A percentile compares a stretch with the other conserved stretches of the same genome.
phyloP scores from a whole-genome alignment of 345 rosid genomes.

The Streptanthus diversifolius region DNA sequence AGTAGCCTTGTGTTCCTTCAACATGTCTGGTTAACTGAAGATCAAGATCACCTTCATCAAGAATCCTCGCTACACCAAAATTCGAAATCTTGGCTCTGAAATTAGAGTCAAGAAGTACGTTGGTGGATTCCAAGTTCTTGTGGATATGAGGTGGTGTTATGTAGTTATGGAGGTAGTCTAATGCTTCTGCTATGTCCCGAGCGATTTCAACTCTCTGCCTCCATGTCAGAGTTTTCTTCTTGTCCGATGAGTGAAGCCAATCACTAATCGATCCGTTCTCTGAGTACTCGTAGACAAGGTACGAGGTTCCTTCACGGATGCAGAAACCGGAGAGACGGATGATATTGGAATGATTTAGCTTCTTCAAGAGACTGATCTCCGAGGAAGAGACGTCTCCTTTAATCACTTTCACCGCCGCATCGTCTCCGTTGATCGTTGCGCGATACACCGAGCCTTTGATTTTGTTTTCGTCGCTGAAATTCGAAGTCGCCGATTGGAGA shows the following conservation, averaged over 20 bases:
- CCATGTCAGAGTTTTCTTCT: slow-evolving; percentile 53
- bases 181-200: slow-evolving; percentile 62
- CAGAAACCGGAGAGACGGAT: slow-evolving; percentile 88
- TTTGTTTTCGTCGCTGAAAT: slow-evolving; percentile 52
- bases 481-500: slow-evolving; percentile 52
- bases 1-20: slow-evolving; percentile 76
- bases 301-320: slow-evolving; percentile 62
- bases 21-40: slow-evolving; percentile 76
- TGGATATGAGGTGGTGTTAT: slow-evolving; percentile 73
- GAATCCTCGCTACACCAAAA: slow-evolving; percentile 69
- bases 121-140: slow-evolving; percentile 77
- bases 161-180: slow-evolving; percentile 78
- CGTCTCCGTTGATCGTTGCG: slow-evolving; percentile 65
- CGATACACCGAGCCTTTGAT: slow-evolving; percentile 67
- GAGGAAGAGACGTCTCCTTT: slow-evolving; percentile 65
- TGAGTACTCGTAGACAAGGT: slow-evolving; percentile 74
- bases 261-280: slow-evolving; percentile 67
- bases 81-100: slow-evolving; percentile 74
- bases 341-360: slow-evolving; percentile 71
- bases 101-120: slow-evolving; percentile 67
- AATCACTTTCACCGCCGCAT: slow-evolving; percentile 75
- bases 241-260: slow-evolving; percentile 48
- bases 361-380: slow-evolving; percentile 76
- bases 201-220: slow-evolving; percentile 83
- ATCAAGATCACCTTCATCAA: slow-evolving; percentile 43